Percentiles rank a stretch among this genome's conserved stretches.
Conservation (phyloP, 164 flowering plant species). For the Echeveria elegans region DNA sequence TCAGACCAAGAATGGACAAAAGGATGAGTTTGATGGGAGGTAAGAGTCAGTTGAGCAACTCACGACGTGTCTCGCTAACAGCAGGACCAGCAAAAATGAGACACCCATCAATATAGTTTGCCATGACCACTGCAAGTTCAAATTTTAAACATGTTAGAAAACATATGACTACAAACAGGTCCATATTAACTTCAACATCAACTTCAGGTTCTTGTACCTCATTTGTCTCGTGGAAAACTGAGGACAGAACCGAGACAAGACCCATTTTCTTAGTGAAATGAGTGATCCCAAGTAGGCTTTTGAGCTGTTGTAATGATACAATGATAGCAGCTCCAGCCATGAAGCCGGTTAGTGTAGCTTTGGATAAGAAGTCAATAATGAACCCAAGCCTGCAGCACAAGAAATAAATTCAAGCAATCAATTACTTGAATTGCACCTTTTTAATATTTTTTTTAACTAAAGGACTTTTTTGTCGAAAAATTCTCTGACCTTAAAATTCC, state of each 20-base stretch:
- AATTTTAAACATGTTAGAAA: background rate
- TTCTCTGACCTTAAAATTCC: slow-evolving; percentile 65
- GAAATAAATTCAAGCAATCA: background rate
- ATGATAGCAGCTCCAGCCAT: slow-evolving; percentile 99
- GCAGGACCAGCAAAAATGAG: slow-evolving; percentile 62
- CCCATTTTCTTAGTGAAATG: slow-evolving; percentile 87
- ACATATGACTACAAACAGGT: background rate
- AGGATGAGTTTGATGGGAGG: background rate
- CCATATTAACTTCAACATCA: background rate
- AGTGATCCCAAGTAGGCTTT: slow-evolving; percentile 72
- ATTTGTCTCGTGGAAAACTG: slow-evolving; percentile 54
- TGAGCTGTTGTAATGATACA: slow-evolving; percentile 89
- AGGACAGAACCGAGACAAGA: slow-evolving; percentile 63
- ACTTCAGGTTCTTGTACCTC: slow-evolving; percentile 42
- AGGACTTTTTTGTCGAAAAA: background rate
- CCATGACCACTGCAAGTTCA: slow-evolving; percentile 85
- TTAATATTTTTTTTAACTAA: background rate
- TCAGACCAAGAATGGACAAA: background rate
- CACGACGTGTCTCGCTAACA: slow-evolving; percentile 65
- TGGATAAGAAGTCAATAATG: slow-evolving; percentile 84
- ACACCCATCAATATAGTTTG: slow-evolving; percentile 85
- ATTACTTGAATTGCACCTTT: background rate
- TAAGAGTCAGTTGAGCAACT: slow-evolving; percentile 10
- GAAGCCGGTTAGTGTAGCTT: slow-evolving; percentile 81
- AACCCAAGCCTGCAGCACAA: slow-evolving; percentile 66